Conservation (phyloP, 1,284 basidiomycete species). For the Coniferiporia sulphurascens region DNA sequence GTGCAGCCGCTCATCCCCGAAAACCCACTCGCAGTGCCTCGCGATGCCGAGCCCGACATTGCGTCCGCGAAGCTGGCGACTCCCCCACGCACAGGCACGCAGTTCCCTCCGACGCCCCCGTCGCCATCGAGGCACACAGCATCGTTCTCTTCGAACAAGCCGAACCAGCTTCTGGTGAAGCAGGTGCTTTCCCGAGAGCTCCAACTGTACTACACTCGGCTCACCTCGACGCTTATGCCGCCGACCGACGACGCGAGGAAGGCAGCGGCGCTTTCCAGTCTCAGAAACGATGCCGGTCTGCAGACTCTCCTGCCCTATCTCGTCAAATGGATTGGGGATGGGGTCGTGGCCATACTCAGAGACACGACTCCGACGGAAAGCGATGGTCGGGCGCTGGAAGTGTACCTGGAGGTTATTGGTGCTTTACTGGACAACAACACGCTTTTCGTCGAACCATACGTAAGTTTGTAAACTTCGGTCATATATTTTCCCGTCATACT, state of each 20-base stretch:
- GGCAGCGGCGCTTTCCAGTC: slow-evolving; percentile 84
- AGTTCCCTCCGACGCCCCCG: slow-evolving; percentile 29
- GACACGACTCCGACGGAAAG: slow-evolving; percentile 54
- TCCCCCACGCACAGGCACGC: slow-evolving; percentile 26
- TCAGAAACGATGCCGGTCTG: slow-evolving; percentile 87
- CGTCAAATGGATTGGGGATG: slow-evolving; percentile 92
- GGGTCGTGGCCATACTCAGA: slow-evolving; percentile 65
- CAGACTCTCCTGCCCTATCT: slow-evolving; percentile 95
- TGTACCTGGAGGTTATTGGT: slow-evolving; percentile 77
- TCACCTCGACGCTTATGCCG: slow-evolving; percentile 82
- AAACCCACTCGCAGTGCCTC: slow-evolving; percentile 82
- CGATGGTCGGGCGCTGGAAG: slow-evolving; percentile 66
- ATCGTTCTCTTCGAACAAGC: slow-evolving; percentile 33
- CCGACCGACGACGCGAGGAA: slow-evolving; percentile 60
- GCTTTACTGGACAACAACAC: slow-evolving; percentile 81
- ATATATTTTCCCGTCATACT: slow-evolving; percentile 3
- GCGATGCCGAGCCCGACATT: slow-evolving; percentile 41
- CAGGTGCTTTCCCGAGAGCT: slow-evolving; percentile 92
- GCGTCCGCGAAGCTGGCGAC: slow-evolving; percentile 24
- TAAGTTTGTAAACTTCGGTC: slow-evolving; percentile 38
- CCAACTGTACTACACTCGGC: slow-evolving; percentile 91
- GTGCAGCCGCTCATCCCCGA: slow-evolving; percentile 96
- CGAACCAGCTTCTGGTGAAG: slow-evolving; percentile 73
- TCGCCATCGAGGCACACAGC: slow-evolving; percentile 29
- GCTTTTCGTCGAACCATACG: slow-evolving; percentile 95